Evolutionary conservation across 257 asterid genomes (phyloP), one percentile per base, ranked within the genome.

Genomic region (Buddleja alternifolia): DNA sequence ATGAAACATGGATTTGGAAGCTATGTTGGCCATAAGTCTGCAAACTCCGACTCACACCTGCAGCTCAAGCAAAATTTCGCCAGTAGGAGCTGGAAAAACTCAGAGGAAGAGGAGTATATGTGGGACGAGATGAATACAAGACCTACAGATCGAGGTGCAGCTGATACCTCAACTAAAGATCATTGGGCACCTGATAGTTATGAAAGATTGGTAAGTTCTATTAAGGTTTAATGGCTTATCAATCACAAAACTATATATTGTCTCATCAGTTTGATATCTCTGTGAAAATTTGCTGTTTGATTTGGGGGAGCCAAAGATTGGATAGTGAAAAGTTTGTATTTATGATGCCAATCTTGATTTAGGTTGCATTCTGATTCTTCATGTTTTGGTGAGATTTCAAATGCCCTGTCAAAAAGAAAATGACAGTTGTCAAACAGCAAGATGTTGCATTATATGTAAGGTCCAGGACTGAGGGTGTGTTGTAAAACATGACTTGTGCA

Each of bases 21-120:
- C 58, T 78, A 72, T 79, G 77, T 61, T 14, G 74, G 64, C 17
- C 55, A 44, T 53, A 69, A 66, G 61, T 42, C 81, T 55, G 40
- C 69, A 51, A 75, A 67, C 39, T 57, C 79, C 50, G 81, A 78
- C 46, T 68, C 74, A 40, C 70, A 47, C 75, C 36, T 68, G 59
- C 82, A 69, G 29, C 63, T 73, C 48, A 71, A 72, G 59, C 75
- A 74, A 41, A 57, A 21, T 57, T 63, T 73, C 21, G 41, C 71
- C 46, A 69, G 64, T 72, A 69, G 64, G 71, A 85, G 83, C 81
- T 88, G 93, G 95, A 83, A 84, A 75, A 75, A 84, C 78, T 78
- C 90, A 3, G 95, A 83, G 79, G 95, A 88, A 78, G 92, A 88
- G 75, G 95, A 88, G 79, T 88, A 76, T 61, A 59, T 61, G 50